phyloP scores from a whole-genome alignment of 78 protist species.

The Thecamonas trahens region DNA sequence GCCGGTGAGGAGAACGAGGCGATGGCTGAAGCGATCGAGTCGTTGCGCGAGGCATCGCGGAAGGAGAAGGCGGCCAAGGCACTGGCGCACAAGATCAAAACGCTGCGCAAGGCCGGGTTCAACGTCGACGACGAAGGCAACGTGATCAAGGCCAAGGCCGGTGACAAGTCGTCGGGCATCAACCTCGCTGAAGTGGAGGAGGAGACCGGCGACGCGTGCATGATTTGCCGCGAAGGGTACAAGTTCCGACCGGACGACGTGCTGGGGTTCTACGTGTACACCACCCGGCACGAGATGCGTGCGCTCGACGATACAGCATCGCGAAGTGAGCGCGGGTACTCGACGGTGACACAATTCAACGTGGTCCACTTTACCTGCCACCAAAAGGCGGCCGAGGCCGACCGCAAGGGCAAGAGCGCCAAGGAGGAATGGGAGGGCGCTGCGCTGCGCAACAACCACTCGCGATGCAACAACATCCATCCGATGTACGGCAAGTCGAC shows the following conservation, averaged over 20 bases:
- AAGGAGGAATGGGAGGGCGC: slow-evolving; percentile 86
- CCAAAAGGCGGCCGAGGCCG: slow-evolving; percentile 64
- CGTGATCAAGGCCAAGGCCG: slow-evolving; percentile 7
- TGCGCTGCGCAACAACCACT: slow-evolving; percentile 63
- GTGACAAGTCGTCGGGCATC: neutral
- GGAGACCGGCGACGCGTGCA: slow-evolving; percentile 59
- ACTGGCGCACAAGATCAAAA: slow-evolving; percentile 35
- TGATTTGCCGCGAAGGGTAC: slow-evolving; percentile 75
- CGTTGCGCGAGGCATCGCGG: slow-evolving; percentile 26
- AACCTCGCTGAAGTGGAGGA: slow-evolving; percentile 46
- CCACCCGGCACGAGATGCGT: slow-evolving; percentile 8
- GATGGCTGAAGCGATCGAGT: slow-evolving; percentile 7
- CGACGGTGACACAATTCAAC: slow-evolving; percentile 73
- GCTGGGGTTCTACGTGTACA: slow-evolving; percentile 59
- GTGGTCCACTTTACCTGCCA: slow-evolving; percentile 71
- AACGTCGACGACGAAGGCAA: slow-evolving; percentile 12
- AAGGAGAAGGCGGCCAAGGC: slow-evolving; percentile 47
- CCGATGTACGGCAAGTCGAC: slow-evolving; percentile 55
- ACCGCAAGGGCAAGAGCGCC: slow-evolving; percentile 26
- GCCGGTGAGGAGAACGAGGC: slow-evolving; percentile 16
- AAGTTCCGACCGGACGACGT: slow-evolving; percentile 47
- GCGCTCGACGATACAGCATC: neutral
- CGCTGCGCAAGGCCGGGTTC: slow-evolving; percentile 43
- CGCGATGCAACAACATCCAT: slow-evolving; percentile 62
- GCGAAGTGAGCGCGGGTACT: slow-evolving; percentile 13